phyloP scores from a whole-genome alignment of 495 filamentous ascomycete species.

The Aspergillus cristatus region DNA sequence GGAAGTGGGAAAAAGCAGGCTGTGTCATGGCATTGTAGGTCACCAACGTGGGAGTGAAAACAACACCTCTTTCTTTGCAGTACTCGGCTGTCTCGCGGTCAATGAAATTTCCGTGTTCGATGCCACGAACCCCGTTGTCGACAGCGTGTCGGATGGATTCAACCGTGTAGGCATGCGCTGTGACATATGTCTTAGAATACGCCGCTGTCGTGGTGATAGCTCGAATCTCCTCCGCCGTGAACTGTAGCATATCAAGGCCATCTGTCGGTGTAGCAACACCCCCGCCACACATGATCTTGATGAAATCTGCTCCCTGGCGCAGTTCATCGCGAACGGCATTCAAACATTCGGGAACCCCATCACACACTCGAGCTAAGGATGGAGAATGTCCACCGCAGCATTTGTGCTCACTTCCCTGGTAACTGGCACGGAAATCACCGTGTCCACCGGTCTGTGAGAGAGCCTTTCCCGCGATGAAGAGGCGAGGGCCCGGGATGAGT shows the following conservation, averaged over 20 bases:
- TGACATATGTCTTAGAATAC: conserved; percentile 43
- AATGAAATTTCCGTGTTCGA: conserved; percentile 49
- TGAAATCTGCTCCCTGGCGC: conserved; percentile 42
- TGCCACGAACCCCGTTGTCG: conserved; percentile 44
- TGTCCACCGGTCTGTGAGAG: conserved; percentile 48
- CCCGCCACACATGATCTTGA: conserved; percentile 50
- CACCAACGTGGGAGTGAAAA: conserved; percentile 45
- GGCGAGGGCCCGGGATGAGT: conserved; percentile 36
- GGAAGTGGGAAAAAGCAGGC: conserved; percentile 29
- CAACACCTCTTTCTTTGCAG: conserved; percentile 36
- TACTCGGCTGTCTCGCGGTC: conserved; percentile 39
- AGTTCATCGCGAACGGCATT: conserved; percentile 42
- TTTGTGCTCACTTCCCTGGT: conserved; percentile 21
- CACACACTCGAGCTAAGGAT: conserved; percentile 31
- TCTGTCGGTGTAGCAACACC: conserved; percentile 46
- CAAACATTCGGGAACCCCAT: conserved; percentile 44
- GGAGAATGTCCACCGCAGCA: conserved; percentile 33
- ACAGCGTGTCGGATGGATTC: conserved; percentile 43
- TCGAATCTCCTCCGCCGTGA: conserved; percentile 41
- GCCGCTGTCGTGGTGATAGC: conserved; percentile 39
- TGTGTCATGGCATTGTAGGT: conserved; percentile 41
- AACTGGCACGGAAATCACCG: conserved; percentile 30
- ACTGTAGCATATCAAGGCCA: conserved; percentile 40
- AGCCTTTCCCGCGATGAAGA: conserved; percentile 38
- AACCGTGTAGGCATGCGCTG: conserved; percentile 46